A percentile compares a stretch with the other conserved stretches of the same genome.
phyloP scores from a whole-genome alignment of 345 rosid species.

The Capsella bursapastoris region DNA sequence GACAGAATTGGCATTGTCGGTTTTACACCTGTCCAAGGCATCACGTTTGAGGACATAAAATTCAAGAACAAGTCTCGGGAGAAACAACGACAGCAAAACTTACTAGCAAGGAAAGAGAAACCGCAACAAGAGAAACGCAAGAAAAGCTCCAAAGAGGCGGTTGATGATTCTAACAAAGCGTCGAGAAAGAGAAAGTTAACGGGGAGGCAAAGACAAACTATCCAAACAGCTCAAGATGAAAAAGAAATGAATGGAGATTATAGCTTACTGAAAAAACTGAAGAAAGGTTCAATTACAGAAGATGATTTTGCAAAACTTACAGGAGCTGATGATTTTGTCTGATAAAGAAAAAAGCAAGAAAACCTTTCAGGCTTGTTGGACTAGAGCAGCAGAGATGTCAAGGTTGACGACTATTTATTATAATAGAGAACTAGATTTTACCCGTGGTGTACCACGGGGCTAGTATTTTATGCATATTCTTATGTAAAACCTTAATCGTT shows the following conservation, averaged over 20 bases:
- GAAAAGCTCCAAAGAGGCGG: conserved; percentile 32
- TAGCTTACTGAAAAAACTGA: conserved; percentile 64
- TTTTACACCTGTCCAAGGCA: conserved; percentile 62
- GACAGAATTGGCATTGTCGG: conserved; percentile 56
- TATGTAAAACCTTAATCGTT: too few species aligned
- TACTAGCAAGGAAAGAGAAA: conserved; percentile 63
- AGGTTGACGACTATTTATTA: too few species aligned
- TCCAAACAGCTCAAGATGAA: conserved; percentile 71
- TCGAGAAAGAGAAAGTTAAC: conserved; percentile 69
- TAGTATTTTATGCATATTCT: too few species aligned
- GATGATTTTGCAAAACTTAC: background rate
- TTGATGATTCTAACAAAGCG: background rate
- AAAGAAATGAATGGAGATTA: conserved; percentile 72
- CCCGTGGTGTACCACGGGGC: too few species aligned
- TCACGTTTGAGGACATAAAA: conserved; percentile 71
- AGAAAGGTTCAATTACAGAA: conserved; percentile 34
- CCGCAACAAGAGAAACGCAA: conserved; percentile 9
- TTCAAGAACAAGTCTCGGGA: conserved; percentile 80
- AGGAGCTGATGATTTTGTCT: background rate
- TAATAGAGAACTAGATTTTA: too few species aligned
- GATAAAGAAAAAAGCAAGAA: too few species aligned
- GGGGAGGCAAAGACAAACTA: conserved; percentile 72
- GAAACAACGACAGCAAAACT: conserved; percentile 74
- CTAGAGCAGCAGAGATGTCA: too few species aligned
- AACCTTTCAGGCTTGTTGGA: too few species aligned